Percentiles rank a stretch among this genome's conserved stretches.
Conservation (phyloP, 2,329 filamentous ascomycete genomes). For the Cercospora sp. region DNA sequence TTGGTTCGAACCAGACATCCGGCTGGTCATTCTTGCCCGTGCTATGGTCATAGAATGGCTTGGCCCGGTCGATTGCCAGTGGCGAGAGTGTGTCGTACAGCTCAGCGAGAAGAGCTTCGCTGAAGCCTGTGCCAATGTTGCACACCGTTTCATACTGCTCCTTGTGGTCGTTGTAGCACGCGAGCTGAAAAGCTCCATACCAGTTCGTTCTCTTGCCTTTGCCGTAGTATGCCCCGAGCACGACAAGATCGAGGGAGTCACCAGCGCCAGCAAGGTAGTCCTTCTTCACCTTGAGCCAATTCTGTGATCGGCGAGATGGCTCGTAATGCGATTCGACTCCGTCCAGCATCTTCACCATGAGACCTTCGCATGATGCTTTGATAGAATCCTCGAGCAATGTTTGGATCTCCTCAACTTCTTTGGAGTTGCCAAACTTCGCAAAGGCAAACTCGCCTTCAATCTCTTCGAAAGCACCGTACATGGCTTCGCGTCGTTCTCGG, state of each 20-base stretch:
- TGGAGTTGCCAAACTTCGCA: slow-evolving; percentile 81
- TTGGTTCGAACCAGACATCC: slow-evolving; percentile 97
- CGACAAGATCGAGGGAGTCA: slow-evolving; percentile 94
- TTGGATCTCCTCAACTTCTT: slow-evolving; percentile 91
- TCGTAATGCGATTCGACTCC: slow-evolving; percentile 91
- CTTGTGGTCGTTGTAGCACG: slow-evolving; percentile 79
- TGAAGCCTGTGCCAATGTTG: slow-evolving; percentile 98
- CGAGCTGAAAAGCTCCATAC: slow-evolving; percentile 92
- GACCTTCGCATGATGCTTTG: slow-evolving; percentile 90
- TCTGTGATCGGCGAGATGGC: slow-evolving; percentile 91
- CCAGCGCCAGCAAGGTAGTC: slow-evolving; percentile 93
- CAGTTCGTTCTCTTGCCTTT: slow-evolving; percentile 94
- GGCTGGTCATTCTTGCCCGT: slow-evolving; percentile 86
- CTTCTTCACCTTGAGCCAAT: slow-evolving; percentile 99
- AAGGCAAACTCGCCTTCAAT: slow-evolving; percentile 90
- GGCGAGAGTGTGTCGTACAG: slow-evolving; percentile 73
- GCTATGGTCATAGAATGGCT: slow-evolving; percentile 92
- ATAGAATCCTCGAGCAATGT: slow-evolving; percentile 89
- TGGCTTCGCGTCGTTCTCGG: slow-evolving; percentile 75
- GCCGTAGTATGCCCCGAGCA: slow-evolving; percentile 90
- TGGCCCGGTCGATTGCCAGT: slow-evolving; percentile 82
- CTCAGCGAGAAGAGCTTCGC: slow-evolving; percentile 87
- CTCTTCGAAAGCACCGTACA: slow-evolving; percentile 70
- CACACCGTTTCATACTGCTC: slow-evolving; percentile 94
- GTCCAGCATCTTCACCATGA: slow-evolving; percentile 99